phyloP scores from a whole-genome alignment of 192 early-diverging fungal species.

The Podochytrium sp. region DNA sequence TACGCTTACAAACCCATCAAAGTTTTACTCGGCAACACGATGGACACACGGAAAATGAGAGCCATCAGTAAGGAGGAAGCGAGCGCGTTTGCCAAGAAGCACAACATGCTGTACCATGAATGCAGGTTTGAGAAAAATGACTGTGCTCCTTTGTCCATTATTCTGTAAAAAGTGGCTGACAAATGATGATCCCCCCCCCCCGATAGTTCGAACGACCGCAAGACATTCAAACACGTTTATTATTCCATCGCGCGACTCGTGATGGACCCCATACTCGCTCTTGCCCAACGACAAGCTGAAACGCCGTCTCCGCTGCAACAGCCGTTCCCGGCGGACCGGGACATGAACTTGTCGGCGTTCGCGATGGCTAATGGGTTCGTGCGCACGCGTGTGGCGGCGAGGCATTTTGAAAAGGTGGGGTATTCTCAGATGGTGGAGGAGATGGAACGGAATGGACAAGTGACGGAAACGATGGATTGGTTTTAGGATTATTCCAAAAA shows the following conservation, averaged over 20 bases:
- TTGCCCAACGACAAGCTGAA: not conserved
- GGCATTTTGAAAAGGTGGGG: not conserved
- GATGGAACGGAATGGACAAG: not conserved
- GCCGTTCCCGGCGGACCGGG: not conserved
- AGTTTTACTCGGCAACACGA: conserved; percentile 12
- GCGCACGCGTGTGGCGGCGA: not conserved
- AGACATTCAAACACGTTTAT: conserved; percentile 17
- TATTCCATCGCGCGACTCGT: not conserved
- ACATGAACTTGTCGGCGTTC: not conserved
- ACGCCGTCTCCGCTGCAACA: not conserved
- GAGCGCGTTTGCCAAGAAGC: not conserved
- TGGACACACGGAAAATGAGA: not conserved
- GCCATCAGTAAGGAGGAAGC: conserved; percentile 4
- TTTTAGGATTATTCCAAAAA: too few species aligned
- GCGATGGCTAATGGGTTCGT: conserved; percentile 1
- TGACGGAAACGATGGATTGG: conserved; percentile 3
- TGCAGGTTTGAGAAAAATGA: conserved; percentile 22
- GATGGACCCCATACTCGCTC: not conserved
- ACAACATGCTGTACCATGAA: conserved; percentile 25
- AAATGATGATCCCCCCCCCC: not conserved
- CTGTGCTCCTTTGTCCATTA: not conserved
- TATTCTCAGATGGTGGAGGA: not conserved
- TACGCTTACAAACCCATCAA: conserved; percentile 2
- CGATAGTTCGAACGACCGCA: conserved; percentile 1
- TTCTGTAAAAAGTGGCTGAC: not conserved